Evolutionary conservation across 164 flowering plant genomes (phyloP), one percentile per base, ranked within the genome.

Genomic region (Pachysandra terminalis): DNA sequence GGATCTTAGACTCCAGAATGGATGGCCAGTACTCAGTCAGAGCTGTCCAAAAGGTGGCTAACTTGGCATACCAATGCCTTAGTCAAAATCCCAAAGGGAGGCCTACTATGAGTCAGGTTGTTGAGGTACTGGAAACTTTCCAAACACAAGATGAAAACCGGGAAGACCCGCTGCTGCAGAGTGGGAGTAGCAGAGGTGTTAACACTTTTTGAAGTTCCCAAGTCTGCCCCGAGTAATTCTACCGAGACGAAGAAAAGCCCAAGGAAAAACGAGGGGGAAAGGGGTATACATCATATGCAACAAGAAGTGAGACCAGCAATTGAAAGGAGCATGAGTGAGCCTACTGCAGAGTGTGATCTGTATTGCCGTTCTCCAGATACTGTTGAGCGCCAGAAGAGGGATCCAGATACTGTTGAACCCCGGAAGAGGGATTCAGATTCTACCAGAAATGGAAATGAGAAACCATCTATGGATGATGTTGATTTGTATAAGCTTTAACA

Each of bases 51-150:
- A 94, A 90, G 73, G 90, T 87, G 22, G 96, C 98, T 32, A 73
- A 71, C 69, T 77, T 91, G 79, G 96, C 96, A n/a, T 85, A 90
- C 63, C 89, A 83, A 58, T 94, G 98, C 79, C 92, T 94, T 28
- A 89, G 97, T 75, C 93, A 88, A 74, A 90, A 91, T 73, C 98
- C 98, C 0, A 94, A 86, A 80, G 96, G 90, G 26, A 80, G 98
- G 75, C 98, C 98, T 41, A 66, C 75, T 7, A 94, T 91, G 98
- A 83, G 76, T 65, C 89, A 90, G 75, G 98, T 88, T 37, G 94
- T 91, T 28, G 95, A 86, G 65, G 76, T 87, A 61, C 89, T 91
- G 8, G 95, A 88, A 79, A 64, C 74, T 25, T 68, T 88, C 35
- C 89, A 85, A 66, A 12, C 76, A 5, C 73, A 62, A 37, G 81